These are phyloP conservation scores for Moesziomyces sp. DNA, from an alignment of 1,284 basidiomycete genomes.

Conservation along the genomic window DNA sequence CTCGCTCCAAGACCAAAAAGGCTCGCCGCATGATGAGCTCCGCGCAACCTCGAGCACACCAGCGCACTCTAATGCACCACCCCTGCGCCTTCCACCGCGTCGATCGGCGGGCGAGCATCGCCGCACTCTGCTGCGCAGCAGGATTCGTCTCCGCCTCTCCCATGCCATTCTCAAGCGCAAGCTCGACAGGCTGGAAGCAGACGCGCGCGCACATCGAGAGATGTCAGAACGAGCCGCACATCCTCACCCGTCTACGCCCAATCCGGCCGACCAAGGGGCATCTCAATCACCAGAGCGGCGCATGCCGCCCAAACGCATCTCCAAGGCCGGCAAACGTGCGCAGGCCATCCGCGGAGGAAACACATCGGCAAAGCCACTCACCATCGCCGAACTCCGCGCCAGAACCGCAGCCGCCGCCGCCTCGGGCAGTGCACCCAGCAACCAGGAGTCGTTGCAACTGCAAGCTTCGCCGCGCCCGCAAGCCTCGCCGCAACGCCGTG, in stretches of 20 bases:
- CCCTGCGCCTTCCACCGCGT: conserved; percentile 14
- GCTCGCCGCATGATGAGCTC: too few relatives aligned
- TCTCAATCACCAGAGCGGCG: conserved; percentile 9
- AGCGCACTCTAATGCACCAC: not conserved
- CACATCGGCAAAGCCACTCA: conserved; percentile 26
- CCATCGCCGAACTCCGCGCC: conserved; percentile 34
- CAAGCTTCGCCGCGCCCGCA: too few relatives aligned
- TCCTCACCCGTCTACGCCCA: conserved; percentile 1
- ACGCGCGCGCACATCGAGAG: not conserved
- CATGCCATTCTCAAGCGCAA: conserved; percentile 12
- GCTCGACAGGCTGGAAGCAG: conserved; percentile 4
- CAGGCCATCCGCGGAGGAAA: conserved; percentile 29
- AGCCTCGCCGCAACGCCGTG: too few relatives aligned
- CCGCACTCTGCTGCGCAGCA: conserved; percentile 6
- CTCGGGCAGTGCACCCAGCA: not conserved
- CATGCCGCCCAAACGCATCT: conserved; percentile 16
- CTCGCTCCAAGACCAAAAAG: too few relatives aligned
- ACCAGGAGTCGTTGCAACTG: not conserved
- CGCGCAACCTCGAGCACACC: too few relatives aligned
- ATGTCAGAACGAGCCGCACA: not conserved
- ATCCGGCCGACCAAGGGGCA: not conserved
- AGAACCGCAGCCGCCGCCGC: conserved; percentile 20
- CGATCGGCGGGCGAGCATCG: conserved; percentile 18
- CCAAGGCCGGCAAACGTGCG: conserved; percentile 34
- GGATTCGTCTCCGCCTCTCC: conserved; percentile 24